phyloP scores from a whole-genome alignment of 2,329 filamentous ascomycete genomes.

The Calycina marina region DNA sequence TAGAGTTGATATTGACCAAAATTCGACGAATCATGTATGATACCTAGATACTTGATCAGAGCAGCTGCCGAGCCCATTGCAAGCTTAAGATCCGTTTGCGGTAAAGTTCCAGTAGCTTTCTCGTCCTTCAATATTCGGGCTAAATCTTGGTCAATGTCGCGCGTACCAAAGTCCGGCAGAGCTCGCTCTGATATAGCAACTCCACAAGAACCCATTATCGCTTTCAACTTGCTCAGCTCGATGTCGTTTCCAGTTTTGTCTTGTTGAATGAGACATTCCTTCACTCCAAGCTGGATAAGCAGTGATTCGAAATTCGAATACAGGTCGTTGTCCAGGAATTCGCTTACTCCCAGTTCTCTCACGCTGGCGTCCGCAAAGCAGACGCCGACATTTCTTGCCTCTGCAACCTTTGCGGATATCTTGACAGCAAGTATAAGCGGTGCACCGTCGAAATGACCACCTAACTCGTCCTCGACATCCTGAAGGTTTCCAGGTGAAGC shows the following conservation, averaged over 20 bases:
- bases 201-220: constrained; percentile 85
- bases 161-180: constrained; percentile 63
- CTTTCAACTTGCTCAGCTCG: constrained; percentile 72
- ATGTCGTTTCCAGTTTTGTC: constrained; percentile 74
- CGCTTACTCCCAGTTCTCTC: constrained; percentile 86
- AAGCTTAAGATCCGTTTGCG: constrained; percentile 83
- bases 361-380: constrained; percentile 98
- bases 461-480: constrained; percentile 91
- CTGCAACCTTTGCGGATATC: constrained; percentile 71
- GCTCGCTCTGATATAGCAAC: constrained; percentile 77
- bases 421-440: constrained; percentile 95
- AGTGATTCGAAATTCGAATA: constrained; percentile 97
- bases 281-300: constrained; percentile 89
- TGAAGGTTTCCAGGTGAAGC: constrained; percentile 93
- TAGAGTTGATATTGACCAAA: constrained; percentile 96
- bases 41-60: constrained; percentile 84
- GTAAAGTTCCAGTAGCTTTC: constrained; percentile 57
- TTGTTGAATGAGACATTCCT: constrained; percentile 76
- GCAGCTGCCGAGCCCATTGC: constrained; percentile 93
- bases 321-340: constrained; percentile 96
- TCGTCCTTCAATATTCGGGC: constrained; percentile 80
- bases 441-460: constrained; percentile 74
- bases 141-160: constrained; percentile 92
- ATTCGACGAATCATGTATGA: constrained; percentile 82
- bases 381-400: constrained; percentile 78